Conservation (phyloP, 2,329 filamentous ascomycete genomes). For the Fusarium sp. region DNA sequence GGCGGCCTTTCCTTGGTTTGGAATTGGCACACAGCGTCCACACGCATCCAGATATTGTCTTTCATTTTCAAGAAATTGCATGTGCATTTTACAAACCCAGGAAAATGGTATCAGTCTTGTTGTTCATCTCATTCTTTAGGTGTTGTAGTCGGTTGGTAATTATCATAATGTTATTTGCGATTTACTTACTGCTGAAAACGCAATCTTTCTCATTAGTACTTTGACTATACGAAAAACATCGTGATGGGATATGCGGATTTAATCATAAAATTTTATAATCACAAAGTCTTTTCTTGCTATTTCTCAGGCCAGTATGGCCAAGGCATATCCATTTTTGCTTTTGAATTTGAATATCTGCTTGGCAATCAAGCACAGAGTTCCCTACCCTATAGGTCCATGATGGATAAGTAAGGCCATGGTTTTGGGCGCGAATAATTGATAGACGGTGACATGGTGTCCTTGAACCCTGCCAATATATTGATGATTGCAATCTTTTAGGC, state of each 20-base stretch:
- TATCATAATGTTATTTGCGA: not conserved
- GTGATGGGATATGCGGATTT: not conserved
- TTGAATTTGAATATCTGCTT: too few species aligned
- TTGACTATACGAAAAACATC: not conserved
- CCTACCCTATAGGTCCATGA: not conserved
- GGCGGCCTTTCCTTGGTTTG: slow-evolving; percentile 21
- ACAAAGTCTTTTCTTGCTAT: not conserved
- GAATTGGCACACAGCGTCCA: slow-evolving; percentile 35
- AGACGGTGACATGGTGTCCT: not conserved
- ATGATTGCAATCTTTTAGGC: not conserved
- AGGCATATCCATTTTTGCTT: too few species aligned
- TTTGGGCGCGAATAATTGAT: not conserved
- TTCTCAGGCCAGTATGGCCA: too few species aligned
- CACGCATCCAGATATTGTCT: slow-evolving; percentile 33
- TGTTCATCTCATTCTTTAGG: not conserved
- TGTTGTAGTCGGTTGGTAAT: slow-evolving; percentile 1
- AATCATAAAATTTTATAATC: slow-evolving; percentile 17
- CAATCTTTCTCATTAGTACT: slow-evolving; percentile 6
- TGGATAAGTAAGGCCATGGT: not conserved
- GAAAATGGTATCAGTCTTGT: slow-evolving; percentile 17
- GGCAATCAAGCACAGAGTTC: too few species aligned
- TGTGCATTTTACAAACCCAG: slow-evolving; percentile 9
- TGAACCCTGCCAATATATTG: not conserved
- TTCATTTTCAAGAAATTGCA: slow-evolving; percentile 28
- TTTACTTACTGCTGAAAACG: slow-evolving; percentile 10